Evolutionary conservation across 352 stramenopile genomes (phyloP), one percentile per base, ranked within the genome.

Genomic region (Phytopythium oedochilum): DNA sequence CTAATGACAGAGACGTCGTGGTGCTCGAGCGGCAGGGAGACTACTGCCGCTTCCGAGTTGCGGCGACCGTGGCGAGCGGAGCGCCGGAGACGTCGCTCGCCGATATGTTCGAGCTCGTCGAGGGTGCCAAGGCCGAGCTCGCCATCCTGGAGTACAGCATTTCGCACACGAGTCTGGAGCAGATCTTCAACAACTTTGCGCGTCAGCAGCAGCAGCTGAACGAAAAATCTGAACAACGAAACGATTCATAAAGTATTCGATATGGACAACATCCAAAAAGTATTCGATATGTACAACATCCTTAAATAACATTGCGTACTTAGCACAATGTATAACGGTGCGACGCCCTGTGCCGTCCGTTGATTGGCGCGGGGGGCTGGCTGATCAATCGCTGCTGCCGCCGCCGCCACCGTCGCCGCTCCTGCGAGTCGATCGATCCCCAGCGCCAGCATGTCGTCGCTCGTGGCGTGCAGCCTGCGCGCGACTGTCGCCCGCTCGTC

Each of bases 181-280:
- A 97, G 62, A 94, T 97, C 48, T 97, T 97, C 74, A 96, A 97
- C 69, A 66, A 66, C 15, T 97, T 97, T 58, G 88, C 90, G 23
- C 71, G 68, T 34, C 66, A 91, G 60, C 82, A 96, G 60, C 32
- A 36, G 1, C 42, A 7, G 15, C n/a, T n/a, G n/a, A n/a, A n/a
- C n/a, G n/a, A n/a, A n/a, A n/a, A n/a, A n/a, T n/a, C n/a, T n/a
- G n/a, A n/a, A n/a, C n/a, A n/a, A n/a, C n/a, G n/a, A n/a, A n/a
- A n/a, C n/a, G n/a, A n/a, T n/a, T n/a, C n/a, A n/a, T n/a, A n/a
- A n/a, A n/a, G n/a, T n/a, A n/a, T n/a, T n/a, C n/a, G n/a, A n/a
- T n/a, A n/a, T n/a, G n/a, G n/a, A n/a, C n/a, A n/a, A n/a, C n/a
- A n/a, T n/a, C n/a, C n/a, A n/a, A n/a, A n/a, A n/a, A n/a, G n/a